These are phyloP conservation scores for Boletales sp. DNA, from an alignment of 768 basidiomycete species.

Conservation along the genomic window DNA sequence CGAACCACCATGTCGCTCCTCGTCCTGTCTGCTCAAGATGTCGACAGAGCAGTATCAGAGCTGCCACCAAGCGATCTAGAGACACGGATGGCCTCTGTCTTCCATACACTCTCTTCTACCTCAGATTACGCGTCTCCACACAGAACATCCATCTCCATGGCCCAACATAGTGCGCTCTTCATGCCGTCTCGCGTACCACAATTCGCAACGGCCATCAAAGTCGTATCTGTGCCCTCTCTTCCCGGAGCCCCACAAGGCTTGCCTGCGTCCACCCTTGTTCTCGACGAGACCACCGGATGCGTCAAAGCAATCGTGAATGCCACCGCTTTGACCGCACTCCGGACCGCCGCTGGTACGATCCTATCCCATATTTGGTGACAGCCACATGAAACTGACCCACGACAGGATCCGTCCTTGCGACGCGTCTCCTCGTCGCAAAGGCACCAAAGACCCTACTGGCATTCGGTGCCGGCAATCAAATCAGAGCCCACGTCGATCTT, in stretches of 20 bases:
- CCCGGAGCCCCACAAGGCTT: slow-evolving; percentile 50
- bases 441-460: slow-evolving; percentile 48
- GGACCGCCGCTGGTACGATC: slow-evolving; percentile 73
- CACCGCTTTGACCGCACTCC: slow-evolving; percentile 66
- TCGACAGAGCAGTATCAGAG: slow-evolving; percentile 44
- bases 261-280: slow-evolving; percentile 70
- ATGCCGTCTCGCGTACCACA: slow-evolving; percentile 72
- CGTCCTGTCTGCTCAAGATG: slow-evolving; percentile 59
- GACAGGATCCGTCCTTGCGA: slow-evolving; percentile 67
- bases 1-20: slow-evolving; percentile 41
- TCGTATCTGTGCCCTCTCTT: slow-evolving; percentile 68
- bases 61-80: slow-evolving; percentile 48
- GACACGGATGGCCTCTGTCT: slow-evolving; percentile 56
- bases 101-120: slow-evolving; percentile 41
- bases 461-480: slow-evolving; percentile 75
- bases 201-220: slow-evolving; percentile 67
- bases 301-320: slow-evolving; percentile 81
- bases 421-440: slow-evolving; percentile 45
- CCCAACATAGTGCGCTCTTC: slow-evolving; percentile 62
- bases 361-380: not conserved
- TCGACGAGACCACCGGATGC: slow-evolving; percentile 67
- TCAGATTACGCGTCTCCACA: slow-evolving; percentile 42
- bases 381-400: not conserved
- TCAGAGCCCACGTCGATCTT: slow-evolving; percentile 59
- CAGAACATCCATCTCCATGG: slow-evolving; percentile 51